Conservation (phyloP, 441 rosid genomes). For the Cnidoscolus chayamansa region DNA sequence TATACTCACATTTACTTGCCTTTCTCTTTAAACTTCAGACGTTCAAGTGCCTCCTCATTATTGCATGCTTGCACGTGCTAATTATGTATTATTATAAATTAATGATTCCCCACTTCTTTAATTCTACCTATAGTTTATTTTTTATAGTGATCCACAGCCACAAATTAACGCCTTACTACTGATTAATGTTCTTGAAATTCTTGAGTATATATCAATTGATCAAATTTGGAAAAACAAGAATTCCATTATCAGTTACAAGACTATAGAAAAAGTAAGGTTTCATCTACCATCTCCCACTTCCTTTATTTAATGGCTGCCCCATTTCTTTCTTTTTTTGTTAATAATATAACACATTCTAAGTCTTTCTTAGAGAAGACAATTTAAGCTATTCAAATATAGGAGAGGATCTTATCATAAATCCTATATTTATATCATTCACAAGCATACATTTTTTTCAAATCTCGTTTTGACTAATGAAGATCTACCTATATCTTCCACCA, state of each 20-base stretch:
- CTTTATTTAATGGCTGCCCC: not conserved
- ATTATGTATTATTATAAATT: not conserved
- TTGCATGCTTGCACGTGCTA: constrained; percentile 21
- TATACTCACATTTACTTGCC: constrained; percentile 7
- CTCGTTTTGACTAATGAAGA: constrained; percentile 16
- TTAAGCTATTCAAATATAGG: not conserved
- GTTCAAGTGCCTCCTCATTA: constrained; percentile 25
- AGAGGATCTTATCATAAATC: not conserved
- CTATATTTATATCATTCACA: too few relatives aligned
- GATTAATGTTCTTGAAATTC: too few relatives aligned
- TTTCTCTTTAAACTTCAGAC: not conserved
- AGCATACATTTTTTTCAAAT: not conserved
- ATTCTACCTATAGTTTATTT: too few relatives aligned
- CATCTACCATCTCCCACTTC: not conserved
- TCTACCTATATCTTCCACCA: constrained; percentile 15
- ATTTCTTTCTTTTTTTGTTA: not conserved
- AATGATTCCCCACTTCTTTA: not conserved
- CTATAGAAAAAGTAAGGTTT: not conserved
- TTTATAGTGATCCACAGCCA: too few relatives aligned
- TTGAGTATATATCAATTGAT: not conserved
- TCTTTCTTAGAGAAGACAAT: constrained; percentile 7
- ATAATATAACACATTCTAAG: not conserved
- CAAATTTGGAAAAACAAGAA: constrained; percentile 2
- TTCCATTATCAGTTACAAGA: not conserved
- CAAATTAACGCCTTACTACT: too few relatives aligned